Percentiles rank a stretch among this genome's conserved stretches.
Evolutionary conservation across 2,329 filamentous ascomycete species (phyloP).

Genomic region (Fusarium zealandicum): DNA sequence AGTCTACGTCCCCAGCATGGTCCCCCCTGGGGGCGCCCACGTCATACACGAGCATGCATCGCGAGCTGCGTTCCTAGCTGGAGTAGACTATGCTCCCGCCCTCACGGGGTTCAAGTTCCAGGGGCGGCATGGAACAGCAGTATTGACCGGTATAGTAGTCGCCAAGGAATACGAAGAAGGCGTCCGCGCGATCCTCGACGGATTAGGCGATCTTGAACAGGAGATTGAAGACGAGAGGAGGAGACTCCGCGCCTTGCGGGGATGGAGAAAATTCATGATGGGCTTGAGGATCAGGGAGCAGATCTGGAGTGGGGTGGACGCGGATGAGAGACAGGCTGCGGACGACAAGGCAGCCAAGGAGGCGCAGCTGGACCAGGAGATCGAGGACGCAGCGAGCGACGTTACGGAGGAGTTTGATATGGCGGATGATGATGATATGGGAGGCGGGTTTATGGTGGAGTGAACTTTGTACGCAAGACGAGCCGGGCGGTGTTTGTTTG

Average conservation of each 20-base stretch:
- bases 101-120: constrained; percentile 90
- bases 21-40: constrained; percentile 82
- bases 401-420: constrained; percentile 54
- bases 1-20: constrained; percentile 90
- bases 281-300: constrained; percentile 78
- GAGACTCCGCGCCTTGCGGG: constrained; percentile 74
- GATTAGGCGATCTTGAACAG: constrained; percentile 70
- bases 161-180: constrained; percentile 76
- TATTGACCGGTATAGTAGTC: constrained; percentile 80
- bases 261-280: constrained; percentile 74
- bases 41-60: constrained; percentile 66
- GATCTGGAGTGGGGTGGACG: constrained; percentile 67
- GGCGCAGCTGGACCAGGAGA: constrained; percentile 47
- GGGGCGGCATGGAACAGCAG: constrained; percentile 83
- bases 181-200: constrained; percentile 71
- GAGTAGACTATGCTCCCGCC: constrained; percentile 87
- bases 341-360: constrained; percentile 49
- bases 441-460: constrained; percentile 55
- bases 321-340: constrained; percentile 53
- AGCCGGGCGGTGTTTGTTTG: not conserved
- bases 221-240: constrained; percentile 73
- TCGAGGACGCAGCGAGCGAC: constrained; percentile 50
- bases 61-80: constrained; percentile 76
- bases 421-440: constrained; percentile 53
- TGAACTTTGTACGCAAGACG: constrained; percentile 22